phyloP scores from a whole-genome alignment of 176 grass and related monocot genomes.

The Poa pratensis region DNA sequence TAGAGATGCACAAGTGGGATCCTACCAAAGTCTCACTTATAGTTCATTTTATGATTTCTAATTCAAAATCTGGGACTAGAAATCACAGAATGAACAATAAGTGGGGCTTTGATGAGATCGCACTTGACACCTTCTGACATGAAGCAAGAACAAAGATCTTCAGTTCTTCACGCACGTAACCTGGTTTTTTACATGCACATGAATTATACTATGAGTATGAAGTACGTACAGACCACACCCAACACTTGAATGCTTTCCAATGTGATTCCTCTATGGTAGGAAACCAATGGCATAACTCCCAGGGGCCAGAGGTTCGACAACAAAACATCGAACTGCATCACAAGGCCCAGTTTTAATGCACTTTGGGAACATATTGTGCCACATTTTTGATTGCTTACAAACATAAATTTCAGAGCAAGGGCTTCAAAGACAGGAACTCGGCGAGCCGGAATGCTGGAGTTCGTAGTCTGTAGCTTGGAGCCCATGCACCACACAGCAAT shows the following conservation, averaged over 20 bases:
- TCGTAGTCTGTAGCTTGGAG: background rate
- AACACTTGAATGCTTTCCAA: conserved; percentile 28
- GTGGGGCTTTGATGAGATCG: too few species aligned
- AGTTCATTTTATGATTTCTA: too few species aligned
- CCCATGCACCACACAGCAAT: conserved; percentile 32
- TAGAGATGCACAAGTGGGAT: too few species aligned
- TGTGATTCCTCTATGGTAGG: conserved; percentile 36
- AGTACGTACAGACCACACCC: conserved; percentile 36
- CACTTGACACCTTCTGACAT: background rate
- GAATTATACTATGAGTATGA: background rate
- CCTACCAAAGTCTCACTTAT: too few species aligned
- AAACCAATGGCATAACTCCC: conserved; percentile 37
- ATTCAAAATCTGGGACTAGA: too few species aligned
- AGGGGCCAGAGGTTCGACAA: conserved; percentile 16
- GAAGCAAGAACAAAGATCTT: background rate
- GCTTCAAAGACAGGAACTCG: conserved; percentile 25
- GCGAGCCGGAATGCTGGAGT: conserved; percentile 4
- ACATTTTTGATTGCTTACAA: conserved; percentile 9
- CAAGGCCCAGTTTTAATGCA: conserved; percentile 37
- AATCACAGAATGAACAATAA: too few species aligned
- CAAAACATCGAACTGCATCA: conserved; percentile 8
- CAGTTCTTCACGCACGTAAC: conserved; percentile 14
- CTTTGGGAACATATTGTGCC: background rate
- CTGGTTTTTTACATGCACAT: conserved; percentile 39
- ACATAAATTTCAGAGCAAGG: conserved; percentile 33